Conservation (phyloP, 192 early-diverging fungal genomes). For the Allomyces arbusculus region DNA sequence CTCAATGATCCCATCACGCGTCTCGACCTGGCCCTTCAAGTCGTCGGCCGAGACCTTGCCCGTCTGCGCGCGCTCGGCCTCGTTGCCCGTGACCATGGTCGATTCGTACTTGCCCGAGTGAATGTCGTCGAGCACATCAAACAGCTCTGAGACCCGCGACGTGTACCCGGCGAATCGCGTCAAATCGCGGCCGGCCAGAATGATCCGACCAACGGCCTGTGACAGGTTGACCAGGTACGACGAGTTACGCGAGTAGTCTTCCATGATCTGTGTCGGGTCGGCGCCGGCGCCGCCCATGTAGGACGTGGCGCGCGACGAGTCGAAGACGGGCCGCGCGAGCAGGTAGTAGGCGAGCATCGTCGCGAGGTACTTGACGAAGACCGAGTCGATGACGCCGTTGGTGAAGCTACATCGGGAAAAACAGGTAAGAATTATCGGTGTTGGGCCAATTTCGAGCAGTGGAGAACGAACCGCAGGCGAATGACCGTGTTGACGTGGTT, state of each 20-base stretch:
- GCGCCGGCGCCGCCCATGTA: constrained; percentile 24
- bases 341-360: constrained; percentile 44
- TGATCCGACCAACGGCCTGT: constrained; percentile 37
- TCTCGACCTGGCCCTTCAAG: constrained; percentile 26
- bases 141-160: constrained; percentile 34
- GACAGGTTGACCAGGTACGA: constrained; percentile 37
- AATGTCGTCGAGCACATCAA: constrained; percentile 33
- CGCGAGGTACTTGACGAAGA: constrained; percentile 42
- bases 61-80: constrained; percentile 11
- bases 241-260: constrained; percentile 4
- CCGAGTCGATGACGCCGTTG: constrained; percentile 41
- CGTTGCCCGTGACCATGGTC: constrained; percentile 21
- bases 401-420: constrained; percentile 8
- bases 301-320: constrained; percentile 23
- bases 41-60: constrained; percentile 20
- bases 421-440: too few species aligned
- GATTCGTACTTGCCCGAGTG: constrained; percentile 28
- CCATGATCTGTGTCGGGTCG: constrained; percentile 36
- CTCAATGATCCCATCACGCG: constrained; percentile 29
- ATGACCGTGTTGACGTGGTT: constrained; percentile 73
- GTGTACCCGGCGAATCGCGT: constrained; percentile 43
- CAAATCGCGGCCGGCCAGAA: constrained; percentile 40
- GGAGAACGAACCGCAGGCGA: constrained; percentile 54
- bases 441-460: constrained; percentile 9
- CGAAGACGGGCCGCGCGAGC: constrained; percentile 36